phyloP scores from a whole-genome alignment of 331 rosid genomes.

The Quercus tomentella region DNA sequence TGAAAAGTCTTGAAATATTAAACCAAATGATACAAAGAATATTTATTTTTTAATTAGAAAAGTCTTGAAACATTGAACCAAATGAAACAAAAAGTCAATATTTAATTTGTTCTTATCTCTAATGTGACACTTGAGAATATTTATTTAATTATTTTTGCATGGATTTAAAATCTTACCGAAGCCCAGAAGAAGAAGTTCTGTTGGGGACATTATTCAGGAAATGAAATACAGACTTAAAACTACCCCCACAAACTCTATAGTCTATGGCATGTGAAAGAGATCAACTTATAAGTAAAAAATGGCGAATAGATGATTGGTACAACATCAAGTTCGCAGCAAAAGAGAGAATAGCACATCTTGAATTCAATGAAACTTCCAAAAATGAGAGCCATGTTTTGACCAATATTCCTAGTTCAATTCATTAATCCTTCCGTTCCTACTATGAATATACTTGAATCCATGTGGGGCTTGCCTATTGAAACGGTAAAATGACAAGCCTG shows the following conservation, averaged over 20 bases:
- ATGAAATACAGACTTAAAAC: neutral
- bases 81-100: too few relatives aligned
- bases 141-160: too few relatives aligned
- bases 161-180: constrained; percentile 12
- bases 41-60: too few relatives aligned
- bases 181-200: neutral
- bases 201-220: constrained; percentile 15
- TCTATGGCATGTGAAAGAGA: neutral
- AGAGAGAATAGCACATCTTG: neutral
- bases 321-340: neutral
- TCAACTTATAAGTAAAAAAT: neutral
- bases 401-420: neutral
- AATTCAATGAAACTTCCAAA: too few relatives aligned
- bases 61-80: too few relatives aligned
- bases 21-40: too few relatives aligned
- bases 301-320: neutral
- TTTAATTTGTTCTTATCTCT: too few relatives aligned
- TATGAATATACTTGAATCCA: constrained; percentile 2
- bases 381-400: neutral
- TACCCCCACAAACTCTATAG: too few relatives aligned
- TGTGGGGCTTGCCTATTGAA: neutral
- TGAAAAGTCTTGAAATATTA: too few relatives aligned
- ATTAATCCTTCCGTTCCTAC: neutral
- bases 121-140: too few relatives aligned
- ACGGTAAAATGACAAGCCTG: neutral